Conservation (phyloP, 805 yeast genomes). For the Torulaspora indica region DNA sequence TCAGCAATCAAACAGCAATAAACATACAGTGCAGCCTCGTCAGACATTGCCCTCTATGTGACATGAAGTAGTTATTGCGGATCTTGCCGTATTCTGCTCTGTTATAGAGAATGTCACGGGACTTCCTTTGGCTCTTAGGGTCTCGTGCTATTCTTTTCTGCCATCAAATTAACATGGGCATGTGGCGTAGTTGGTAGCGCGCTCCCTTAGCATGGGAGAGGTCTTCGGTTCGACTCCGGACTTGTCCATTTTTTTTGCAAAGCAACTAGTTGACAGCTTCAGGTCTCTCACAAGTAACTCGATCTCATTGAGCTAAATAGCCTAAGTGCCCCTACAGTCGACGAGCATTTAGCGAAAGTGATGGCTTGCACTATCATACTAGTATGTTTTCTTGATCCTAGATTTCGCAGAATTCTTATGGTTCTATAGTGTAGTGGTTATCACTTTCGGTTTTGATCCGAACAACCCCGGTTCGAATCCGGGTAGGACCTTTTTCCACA, state of each 20-base stretch:
- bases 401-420: constrained; percentile 15
- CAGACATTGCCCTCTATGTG: constrained; percentile 5
- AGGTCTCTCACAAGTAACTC: too few species aligned
- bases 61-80: background rate
- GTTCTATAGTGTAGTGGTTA: constrained; percentile 75
- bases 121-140: too few species aligned
- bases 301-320: too few species aligned
- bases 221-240: constrained; percentile 78
- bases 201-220: constrained; percentile 76
- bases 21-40: constrained; percentile 8
- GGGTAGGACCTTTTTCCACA: constrained; percentile 19
- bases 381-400: background rate
- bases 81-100: too few species aligned
- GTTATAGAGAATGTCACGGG: background rate
- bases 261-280: too few species aligned
- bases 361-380: too few species aligned
- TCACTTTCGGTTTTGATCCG: constrained; percentile 80
- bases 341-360: too few species aligned
- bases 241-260: constrained; percentile 50
- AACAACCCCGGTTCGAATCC: constrained; percentile 73
- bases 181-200: constrained; percentile 84
- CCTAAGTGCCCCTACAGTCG: too few species aligned
- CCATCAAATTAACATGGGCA: constrained; percentile 44
- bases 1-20: background rate
- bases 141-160: too few species aligned